Conservation (phyloP, 306 rosid genomes). For the Quercus alba region DNA sequence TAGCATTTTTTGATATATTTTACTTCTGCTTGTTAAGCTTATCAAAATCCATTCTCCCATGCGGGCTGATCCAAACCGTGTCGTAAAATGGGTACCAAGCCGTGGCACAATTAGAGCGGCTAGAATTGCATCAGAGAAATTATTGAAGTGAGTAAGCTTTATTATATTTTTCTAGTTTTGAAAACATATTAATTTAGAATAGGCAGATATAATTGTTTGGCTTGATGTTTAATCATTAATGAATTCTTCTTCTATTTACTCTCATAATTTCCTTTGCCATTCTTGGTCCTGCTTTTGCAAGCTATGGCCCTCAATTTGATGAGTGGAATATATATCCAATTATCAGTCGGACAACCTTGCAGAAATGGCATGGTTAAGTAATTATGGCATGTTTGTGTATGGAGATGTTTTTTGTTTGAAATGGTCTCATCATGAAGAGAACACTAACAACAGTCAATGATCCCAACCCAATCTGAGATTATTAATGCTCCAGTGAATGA, state of each 20-base stretch:
- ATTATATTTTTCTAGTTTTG: neutral
- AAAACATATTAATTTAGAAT: neutral
- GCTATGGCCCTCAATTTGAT: neutral
- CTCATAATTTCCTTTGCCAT: neutral
- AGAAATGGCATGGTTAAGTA: neutral
- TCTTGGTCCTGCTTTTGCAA: neutral
- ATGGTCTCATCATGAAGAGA: neutral
- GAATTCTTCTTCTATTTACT: neutral
- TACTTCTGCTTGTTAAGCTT: slow-evolving; percentile 53
- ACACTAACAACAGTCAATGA: neutral
- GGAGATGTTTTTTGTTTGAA: slow-evolving; percentile 12
- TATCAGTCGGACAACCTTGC: neutral
- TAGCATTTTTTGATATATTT: slow-evolving; percentile 15
- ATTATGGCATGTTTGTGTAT: neutral
- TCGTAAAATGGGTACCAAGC: slow-evolving; percentile 80
- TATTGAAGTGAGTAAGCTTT: slow-evolving; percentile 48
- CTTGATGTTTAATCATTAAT: neutral
- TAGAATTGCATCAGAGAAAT: slow-evolving; percentile 81
- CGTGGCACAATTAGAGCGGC: slow-evolving; percentile 50
- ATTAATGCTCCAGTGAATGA: neutral
- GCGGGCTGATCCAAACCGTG: slow-evolving; percentile 88
- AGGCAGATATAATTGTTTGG: neutral
- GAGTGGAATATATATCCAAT: slow-evolving; percentile 5
- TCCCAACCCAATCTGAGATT: neutral
- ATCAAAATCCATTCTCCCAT: slow-evolving; percentile 94